A percentile compares a stretch with the other conserved stretches of the same genome.
Conservation (phyloP, 352 stramenopile genomes). For the Albugo laibachii region DNA sequence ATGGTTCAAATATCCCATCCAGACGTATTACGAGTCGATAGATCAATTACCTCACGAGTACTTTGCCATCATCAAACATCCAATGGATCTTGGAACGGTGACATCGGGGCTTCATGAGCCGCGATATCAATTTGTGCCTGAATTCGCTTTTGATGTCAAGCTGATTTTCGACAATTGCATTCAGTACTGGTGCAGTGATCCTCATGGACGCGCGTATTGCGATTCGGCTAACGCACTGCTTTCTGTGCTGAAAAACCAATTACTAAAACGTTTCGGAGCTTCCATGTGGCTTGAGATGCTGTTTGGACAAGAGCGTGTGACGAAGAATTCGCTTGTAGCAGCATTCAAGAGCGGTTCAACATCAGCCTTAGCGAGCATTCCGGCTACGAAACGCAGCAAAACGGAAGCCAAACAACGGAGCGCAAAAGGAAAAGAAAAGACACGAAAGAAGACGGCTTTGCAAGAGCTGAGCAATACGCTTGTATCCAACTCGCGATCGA, state of each 20-base stretch:
- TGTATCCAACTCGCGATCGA: background rate
- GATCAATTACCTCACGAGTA: slow-evolving; percentile 73
- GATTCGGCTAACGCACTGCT: slow-evolving; percentile 45
- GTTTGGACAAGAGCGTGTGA: slow-evolving; percentile 17
- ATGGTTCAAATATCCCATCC: slow-evolving; percentile 76
- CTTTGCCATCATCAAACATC: slow-evolving; percentile 51
- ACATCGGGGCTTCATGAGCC: slow-evolving; percentile 46
- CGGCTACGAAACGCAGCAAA: too few species aligned
- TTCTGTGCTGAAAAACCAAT: slow-evolving; percentile 25
- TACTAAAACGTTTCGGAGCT: slow-evolving; percentile 15
- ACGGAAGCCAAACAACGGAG: too few species aligned
- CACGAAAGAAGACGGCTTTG: too few species aligned
- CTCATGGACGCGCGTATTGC: slow-evolving; percentile 60
- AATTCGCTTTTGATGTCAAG: slow-evolving; percentile 41
- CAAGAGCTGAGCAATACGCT: background rate
- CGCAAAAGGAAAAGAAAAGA: too few species aligned
- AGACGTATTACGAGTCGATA: slow-evolving; percentile 67
- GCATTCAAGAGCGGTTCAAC: background rate
- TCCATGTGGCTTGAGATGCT: slow-evolving; percentile 10
- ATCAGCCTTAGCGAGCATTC: background rate
- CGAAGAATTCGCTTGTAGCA: background rate
- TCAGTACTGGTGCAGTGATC: slow-evolving; percentile 53
- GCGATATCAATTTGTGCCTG: slow-evolving; percentile 28
- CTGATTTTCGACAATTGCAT: slow-evolving; percentile 79
- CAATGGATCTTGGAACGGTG: slow-evolving; percentile 71